phyloP scores from a whole-genome alignment of 495 filamentous ascomycete species.

The Lophium mytilinum region DNA sequence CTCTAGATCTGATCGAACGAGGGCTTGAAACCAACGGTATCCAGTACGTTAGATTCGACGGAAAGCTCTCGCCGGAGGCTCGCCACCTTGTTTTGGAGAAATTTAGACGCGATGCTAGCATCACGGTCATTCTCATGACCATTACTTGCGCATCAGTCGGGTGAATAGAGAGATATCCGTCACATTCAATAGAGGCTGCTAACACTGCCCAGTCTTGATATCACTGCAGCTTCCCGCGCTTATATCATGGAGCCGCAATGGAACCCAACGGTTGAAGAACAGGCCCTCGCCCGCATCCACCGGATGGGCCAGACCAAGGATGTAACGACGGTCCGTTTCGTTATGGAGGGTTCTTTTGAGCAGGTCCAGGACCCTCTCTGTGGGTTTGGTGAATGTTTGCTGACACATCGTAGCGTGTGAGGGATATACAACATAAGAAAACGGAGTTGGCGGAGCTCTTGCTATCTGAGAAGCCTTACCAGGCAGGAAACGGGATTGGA shows the following conservation, averaged over 20 bases:
- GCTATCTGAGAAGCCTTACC: background rate
- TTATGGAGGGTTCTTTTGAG: slow-evolving; percentile 18
- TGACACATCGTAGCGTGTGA: background rate
- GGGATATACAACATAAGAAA: background rate
- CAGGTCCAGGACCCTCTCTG: background rate
- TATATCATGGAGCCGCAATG: slow-evolving; percentile 21
- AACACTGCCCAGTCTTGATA: background rate
- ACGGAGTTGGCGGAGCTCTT: background rate
- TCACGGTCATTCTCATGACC: slow-evolving; percentile 18
- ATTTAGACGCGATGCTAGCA: slow-evolving; percentile 9
- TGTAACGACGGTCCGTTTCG: slow-evolving; percentile 17
- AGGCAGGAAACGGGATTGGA: background rate
- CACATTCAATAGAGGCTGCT: background rate
- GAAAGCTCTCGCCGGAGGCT: slow-evolving; percentile 29
- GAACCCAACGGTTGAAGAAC: slow-evolving; percentile 21
- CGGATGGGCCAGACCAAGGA: slow-evolving; percentile 14
- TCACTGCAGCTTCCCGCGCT: slow-evolving; percentile 18
- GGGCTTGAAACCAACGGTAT: slow-evolving; percentile 32
- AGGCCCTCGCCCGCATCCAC: slow-evolving; percentile 17
- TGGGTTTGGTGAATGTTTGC: background rate
- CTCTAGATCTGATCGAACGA: slow-evolving; percentile 36
- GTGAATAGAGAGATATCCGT: background rate
- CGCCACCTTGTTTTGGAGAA: slow-evolving; percentile 5
- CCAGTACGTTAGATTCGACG: slow-evolving; percentile 36
- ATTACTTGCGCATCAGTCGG: slow-evolving; percentile 11